Conservation (phyloP, 2,329 filamentous ascomycete species). For the Zymoseptoria brevis region DNA sequence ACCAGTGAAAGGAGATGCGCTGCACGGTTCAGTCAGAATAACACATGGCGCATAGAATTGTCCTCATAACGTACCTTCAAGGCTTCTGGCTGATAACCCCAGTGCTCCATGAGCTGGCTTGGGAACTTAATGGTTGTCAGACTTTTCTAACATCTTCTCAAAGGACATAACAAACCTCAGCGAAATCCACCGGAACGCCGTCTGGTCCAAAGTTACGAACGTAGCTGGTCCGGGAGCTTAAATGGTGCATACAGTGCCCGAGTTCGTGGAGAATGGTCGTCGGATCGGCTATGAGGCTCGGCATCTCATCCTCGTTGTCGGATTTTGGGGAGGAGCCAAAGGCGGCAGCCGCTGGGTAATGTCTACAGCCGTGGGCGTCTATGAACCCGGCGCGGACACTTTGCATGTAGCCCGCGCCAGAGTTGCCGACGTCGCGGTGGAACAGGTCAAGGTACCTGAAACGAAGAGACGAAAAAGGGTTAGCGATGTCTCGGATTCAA, state of each 20-base stretch:
- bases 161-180: no score
- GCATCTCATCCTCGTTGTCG: background rate
- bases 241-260: background rate
- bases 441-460: background rate
- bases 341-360: background rate
- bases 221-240: background rate
- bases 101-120: background rate
- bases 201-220: background rate
- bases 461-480: no score
- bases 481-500: no score
- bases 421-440: background rate
- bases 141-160: no score
- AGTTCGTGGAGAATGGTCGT: background rate
- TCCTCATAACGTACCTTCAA: background rate
- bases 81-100: background rate
- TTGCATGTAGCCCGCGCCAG: background rate
- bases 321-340: background rate
- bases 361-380: background rate
- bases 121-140: no score
- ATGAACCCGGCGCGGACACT: background rate
- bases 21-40: background rate
- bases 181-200: background rate
- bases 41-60: background rate
- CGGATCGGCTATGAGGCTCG: background rate
- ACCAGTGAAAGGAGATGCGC: slow-evolving; percentile 9